phyloP scores from a whole-genome alignment of 2,329 filamentous ascomycete species.

The Colletotrichum chlorophyti region DNA sequence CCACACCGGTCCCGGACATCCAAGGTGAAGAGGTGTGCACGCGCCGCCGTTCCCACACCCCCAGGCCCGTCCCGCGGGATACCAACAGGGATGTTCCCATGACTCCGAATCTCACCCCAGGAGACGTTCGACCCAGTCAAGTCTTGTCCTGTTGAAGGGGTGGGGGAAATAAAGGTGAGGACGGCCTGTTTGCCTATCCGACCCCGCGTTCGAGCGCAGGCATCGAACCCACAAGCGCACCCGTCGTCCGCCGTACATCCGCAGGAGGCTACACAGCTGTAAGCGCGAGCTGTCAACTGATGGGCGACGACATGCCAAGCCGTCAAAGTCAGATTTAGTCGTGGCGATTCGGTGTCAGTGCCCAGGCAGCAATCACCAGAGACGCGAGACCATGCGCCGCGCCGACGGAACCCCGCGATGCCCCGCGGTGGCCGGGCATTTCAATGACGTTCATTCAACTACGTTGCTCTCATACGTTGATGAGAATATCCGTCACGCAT shows the following conservation, averaged over 20 bases:
- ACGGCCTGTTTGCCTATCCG: not conserved
- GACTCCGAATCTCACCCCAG: not conserved
- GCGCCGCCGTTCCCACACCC: not conserved
- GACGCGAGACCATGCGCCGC: too few species aligned
- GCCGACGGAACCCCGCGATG: not conserved
- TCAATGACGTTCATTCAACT: too few species aligned
- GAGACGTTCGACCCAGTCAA: not conserved
- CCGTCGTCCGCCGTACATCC: not conserved
- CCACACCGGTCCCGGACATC: not conserved
- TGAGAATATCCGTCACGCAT: too few species aligned
- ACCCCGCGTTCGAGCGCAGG: not conserved
- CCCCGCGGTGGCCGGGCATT: not conserved
- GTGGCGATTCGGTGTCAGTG: not conserved
- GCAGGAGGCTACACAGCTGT: too few species aligned
- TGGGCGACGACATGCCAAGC: not conserved
- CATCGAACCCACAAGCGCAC: not conserved
- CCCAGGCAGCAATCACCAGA: not conserved
- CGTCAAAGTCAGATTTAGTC: not conserved
- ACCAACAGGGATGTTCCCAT: conserved; percentile 3
- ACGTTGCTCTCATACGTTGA: too few species aligned
- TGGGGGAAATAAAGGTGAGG: not conserved
- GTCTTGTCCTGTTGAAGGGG: too few species aligned
- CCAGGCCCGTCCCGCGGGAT: not conserved
- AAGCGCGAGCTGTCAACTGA: not conserved
- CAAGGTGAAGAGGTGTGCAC: not conserved